These are phyloP conservation scores for Pontederia paniculata DNA, from an alignment of 176 grass and related monocot genomes.

Conservation along the genomic window DNA sequence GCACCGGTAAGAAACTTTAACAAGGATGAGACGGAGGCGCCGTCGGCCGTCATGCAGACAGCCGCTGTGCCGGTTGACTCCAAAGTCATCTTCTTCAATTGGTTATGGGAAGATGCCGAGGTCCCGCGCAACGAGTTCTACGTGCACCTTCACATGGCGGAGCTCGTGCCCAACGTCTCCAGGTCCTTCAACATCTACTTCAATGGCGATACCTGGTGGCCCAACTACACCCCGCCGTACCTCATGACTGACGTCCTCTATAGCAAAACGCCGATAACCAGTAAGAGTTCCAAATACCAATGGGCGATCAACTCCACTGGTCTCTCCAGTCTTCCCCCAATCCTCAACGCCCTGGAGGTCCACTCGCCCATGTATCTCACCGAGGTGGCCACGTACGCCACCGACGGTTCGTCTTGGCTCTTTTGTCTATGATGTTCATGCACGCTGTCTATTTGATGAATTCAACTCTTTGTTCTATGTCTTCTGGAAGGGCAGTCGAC, in stretches of 20 bases:
- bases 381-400: too few relatives aligned
- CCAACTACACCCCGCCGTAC: background rate
- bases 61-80: conserved; percentile 27
- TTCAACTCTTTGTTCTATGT: background rate
- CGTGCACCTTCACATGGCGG: background rate
- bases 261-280: too few relatives aligned
- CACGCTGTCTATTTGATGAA: background rate
- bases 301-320: background rate
- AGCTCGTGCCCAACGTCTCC: background rate
- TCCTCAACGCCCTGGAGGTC: background rate
- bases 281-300: background rate
- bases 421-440: background rate
- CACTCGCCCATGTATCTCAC: too few relatives aligned
- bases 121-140: background rate
- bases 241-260: background rate
- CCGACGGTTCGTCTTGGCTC: too few relatives aligned
- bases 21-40: conserved; percentile 12
- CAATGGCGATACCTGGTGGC: background rate
- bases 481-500: background rate
- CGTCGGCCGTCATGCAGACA: conserved; percentile 12
- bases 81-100: conserved; percentile 15
- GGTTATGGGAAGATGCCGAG: too few relatives aligned
- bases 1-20: conserved; percentile 1
- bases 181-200: too few relatives aligned
- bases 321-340: background rate